These are phyloP conservation scores for Suillus clintonianus DNA, from an alignment of 768 basidiomycete species.

Conservation along the genomic window DNA sequence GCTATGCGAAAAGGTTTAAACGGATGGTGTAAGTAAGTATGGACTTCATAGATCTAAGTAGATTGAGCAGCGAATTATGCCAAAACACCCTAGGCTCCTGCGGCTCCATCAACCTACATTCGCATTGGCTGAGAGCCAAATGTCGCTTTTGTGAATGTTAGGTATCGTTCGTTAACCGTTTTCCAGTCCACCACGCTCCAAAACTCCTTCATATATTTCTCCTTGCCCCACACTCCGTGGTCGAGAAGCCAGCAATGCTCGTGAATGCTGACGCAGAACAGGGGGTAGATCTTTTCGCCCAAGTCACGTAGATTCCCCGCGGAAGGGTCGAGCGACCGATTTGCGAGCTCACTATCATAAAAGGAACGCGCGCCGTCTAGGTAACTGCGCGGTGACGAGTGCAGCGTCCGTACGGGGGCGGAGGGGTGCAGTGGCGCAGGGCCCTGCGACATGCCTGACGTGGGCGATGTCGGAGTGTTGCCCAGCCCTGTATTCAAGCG, in stretches of 20 bases:
- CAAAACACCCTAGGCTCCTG: conserved; percentile 2
- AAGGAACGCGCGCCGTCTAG: conserved; percentile 26
- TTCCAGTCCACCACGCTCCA: conserved; percentile 84
- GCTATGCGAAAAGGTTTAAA: conserved; percentile 3
- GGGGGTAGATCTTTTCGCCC: conserved; percentile 66
- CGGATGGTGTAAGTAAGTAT: conserved; percentile 14
- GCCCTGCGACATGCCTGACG: conserved; percentile 41
- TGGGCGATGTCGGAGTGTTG: conserved; percentile 39
- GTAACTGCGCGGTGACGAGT: conserved; percentile 18
- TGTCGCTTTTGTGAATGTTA: conserved; percentile 17
- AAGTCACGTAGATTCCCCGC: conserved; percentile 25
- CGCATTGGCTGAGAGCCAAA: background rate
- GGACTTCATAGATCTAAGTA: conserved; percentile 12
- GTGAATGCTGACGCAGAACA: conserved; percentile 78
- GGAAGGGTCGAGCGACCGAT: conserved; percentile 4
- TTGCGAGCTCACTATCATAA: conserved; percentile 12
- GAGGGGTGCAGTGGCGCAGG: conserved; percentile 31
- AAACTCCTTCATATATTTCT: conserved; percentile 80
- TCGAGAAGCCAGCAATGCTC: conserved; percentile 91
- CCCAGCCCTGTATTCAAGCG: conserved; percentile 19
- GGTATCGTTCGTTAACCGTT: conserved; percentile 44
- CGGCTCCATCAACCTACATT: conserved; percentile 3
- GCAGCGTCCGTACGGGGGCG: conserved; percentile 31
- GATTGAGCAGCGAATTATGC: conserved; percentile 25
- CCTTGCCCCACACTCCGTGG: conserved; percentile 90